phyloP scores from a whole-genome alignment of 179 eudicot species.

The Spergularia azorica region DNA sequence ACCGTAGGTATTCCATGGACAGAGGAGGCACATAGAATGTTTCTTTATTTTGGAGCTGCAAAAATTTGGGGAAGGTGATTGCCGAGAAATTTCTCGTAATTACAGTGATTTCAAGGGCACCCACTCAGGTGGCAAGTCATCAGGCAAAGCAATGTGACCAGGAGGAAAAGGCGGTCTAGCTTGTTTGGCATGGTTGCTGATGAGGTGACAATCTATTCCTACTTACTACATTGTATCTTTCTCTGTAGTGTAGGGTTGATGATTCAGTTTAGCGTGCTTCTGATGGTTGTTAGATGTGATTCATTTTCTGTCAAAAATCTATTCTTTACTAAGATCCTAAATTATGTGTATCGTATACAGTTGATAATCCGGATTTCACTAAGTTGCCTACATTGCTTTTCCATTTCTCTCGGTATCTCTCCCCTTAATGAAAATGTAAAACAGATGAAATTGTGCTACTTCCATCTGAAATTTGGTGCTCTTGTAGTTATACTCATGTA shows the following conservation, averaged over 20 bases:
- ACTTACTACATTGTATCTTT: not conserved
- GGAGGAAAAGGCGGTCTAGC: conserved; percentile 88
- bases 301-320: conserved; percentile 10
- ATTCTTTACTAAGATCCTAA: conserved; percentile 30
- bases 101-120: conserved; percentile 81
- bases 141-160: conserved; percentile 70
- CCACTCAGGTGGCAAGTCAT: conserved; percentile 96
- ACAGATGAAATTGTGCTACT: not conserved
- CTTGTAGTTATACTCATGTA: not conserved
- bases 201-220: conserved; percentile 49
- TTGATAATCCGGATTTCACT: conserved; percentile 9
- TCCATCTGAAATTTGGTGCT: not conserved
- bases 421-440: not conserved
- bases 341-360: conserved; percentile 33
- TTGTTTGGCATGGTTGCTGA: conserved; percentile 81
- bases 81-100: conserved; percentile 90
- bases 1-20: conserved; percentile 80
- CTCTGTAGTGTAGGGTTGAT: not conserved
- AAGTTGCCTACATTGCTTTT: not conserved
- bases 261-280: conserved; percentile 9
- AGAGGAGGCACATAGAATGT: conserved; percentile 86
- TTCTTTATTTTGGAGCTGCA: conserved; percentile 69
- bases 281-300: too few species aligned
- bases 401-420: too few species aligned
- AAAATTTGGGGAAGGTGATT: conserved; percentile 95